These are phyloP conservation scores for Leccinum rimulosum DNA, from an alignment of 768 basidiomycete species.

Conservation along the genomic window DNA sequence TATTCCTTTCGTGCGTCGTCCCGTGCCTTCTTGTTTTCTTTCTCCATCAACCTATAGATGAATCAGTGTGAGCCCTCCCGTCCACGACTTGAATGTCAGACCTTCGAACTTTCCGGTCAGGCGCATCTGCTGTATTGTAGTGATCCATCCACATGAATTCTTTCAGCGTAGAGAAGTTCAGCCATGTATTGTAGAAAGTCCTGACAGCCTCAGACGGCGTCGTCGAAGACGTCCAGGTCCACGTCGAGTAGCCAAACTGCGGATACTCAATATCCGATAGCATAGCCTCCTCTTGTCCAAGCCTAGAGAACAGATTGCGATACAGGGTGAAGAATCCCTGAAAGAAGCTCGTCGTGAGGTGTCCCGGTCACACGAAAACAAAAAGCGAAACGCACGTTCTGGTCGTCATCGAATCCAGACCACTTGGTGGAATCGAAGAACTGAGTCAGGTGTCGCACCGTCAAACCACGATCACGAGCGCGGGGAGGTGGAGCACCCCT, in stretches of 20 bases:
- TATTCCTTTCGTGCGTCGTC: constrained; percentile 89
- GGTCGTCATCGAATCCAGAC: constrained; percentile 60
- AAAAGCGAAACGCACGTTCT: constrained; percentile 44
- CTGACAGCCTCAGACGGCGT: constrained; percentile 51
- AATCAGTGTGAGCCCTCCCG: not conserved
- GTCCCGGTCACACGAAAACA: not conserved
- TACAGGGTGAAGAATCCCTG: constrained; percentile 93
- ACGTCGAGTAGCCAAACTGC: constrained; percentile 76
- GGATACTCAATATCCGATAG: constrained; percentile 59
- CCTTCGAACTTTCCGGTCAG: constrained; percentile 83
- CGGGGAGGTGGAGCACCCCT: constrained; percentile 58
- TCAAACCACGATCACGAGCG: constrained; percentile 69
- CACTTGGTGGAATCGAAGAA: constrained; percentile 80
- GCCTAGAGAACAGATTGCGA: constrained; percentile 78
- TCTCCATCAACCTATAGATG: constrained; percentile 76
- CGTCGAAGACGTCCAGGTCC: constrained; percentile 61
- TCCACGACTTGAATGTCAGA: constrained; percentile 26
- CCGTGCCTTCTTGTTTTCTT: constrained; percentile 89
- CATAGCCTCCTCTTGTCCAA: constrained; percentile 72
- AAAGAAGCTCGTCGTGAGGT: not conserved
- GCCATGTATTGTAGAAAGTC: constrained; percentile 83
- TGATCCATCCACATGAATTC: constrained; percentile 86
- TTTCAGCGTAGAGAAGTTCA: constrained; percentile 82
- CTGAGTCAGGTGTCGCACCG: constrained; percentile 72
- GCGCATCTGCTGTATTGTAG: constrained; percentile 82